Evolutionary conservation across 78 protist species (phyloP).

Genomic region (Emiliania huxleyi): DNA sequence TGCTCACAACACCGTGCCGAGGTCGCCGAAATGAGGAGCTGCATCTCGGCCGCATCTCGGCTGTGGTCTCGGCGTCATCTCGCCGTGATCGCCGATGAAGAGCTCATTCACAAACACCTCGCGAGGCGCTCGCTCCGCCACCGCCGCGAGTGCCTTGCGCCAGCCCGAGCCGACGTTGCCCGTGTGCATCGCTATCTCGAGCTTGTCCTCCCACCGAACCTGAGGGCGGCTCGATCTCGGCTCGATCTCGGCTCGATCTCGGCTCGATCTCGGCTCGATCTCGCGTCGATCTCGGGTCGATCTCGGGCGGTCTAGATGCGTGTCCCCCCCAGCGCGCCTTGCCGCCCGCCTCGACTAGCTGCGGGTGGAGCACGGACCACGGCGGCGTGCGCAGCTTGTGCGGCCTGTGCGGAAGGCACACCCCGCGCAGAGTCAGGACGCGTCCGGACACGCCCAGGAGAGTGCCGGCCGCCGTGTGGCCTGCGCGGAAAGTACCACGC

Average conservation of each 20-base stretch:
- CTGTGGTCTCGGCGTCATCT: too few relatives aligned
- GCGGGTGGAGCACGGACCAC: background rate
- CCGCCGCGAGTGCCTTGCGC: background rate
- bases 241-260: too few relatives aligned
- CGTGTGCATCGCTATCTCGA: background rate
- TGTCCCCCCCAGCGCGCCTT: background rate
- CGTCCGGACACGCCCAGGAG: too few relatives aligned
- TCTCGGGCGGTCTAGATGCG: too few relatives aligned
- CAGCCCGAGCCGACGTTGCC: background rate
- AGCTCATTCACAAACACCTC: background rate
- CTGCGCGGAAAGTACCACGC: background rate
- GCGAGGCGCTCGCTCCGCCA: background rate
- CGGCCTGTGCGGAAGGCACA: background rate
- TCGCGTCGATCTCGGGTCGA: too few relatives aligned
- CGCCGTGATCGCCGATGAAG: background rate
- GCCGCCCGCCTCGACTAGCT: background rate
- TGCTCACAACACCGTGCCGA: too few relatives aligned
- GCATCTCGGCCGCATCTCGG: too few relatives aligned
- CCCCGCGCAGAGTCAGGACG: too few relatives aligned
- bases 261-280: too few relatives aligned
- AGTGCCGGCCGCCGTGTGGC: too few relatives aligned
- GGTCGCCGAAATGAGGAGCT: too few relatives aligned
- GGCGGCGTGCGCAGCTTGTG: conserved; percentile 15
- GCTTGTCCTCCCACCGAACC: background rate
- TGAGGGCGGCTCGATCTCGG: too few relatives aligned